Evolutionary conservation across 371 early-diverging fungal genomes (phyloP), one percentile per base, ranked within the genome.

Genomic region (Mortierella polycephala): DNA sequence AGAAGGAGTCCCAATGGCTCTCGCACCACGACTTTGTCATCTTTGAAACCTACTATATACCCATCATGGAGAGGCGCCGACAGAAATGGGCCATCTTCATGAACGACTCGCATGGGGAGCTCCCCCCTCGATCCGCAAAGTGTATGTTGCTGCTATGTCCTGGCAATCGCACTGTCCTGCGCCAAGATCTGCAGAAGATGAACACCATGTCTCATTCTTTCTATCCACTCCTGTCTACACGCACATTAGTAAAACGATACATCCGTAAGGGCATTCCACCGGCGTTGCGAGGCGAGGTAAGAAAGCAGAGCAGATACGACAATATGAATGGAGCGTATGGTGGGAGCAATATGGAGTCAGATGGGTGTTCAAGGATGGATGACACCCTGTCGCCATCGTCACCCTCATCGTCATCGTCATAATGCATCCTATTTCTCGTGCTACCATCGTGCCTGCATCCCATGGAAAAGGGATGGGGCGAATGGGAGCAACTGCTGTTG

Each of bases 241-340:
- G n/a, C n/a, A 7, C 40, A 45, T 11, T 60, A 91, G 92, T 93
- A 41, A 95, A 95, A 64, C 83, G 94, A 51, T 91, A 91, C 63
- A 87, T 96, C 49, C 89, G 95, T 40, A 94, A 94, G 80, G 96
- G 96, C 10, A 91, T 96, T 60, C 96, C 96, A 54, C 81, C 90
- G 10, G 87, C 89, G n/a, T 64, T 92, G 16, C 86, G 96, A 46
- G 89, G 92, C 62, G 81, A 86, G 74, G 92, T 91, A 85, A 73
- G 67, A 6, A 49, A 54, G 37, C 64, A 44, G 9, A 13, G 11
- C 30, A 41, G 14, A 41, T 12, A 30, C 5, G 14, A 49, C 14
- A 50, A 41, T 20, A 41, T 52, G 18, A 30, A 30, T 4, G 30
- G 30, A 30, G 30, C 1, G 30, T 4, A 30, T 30, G 30, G 4